Conservation (phyloP, 371 early-diverging fungal species). For the Smittium mucronatum region DNA sequence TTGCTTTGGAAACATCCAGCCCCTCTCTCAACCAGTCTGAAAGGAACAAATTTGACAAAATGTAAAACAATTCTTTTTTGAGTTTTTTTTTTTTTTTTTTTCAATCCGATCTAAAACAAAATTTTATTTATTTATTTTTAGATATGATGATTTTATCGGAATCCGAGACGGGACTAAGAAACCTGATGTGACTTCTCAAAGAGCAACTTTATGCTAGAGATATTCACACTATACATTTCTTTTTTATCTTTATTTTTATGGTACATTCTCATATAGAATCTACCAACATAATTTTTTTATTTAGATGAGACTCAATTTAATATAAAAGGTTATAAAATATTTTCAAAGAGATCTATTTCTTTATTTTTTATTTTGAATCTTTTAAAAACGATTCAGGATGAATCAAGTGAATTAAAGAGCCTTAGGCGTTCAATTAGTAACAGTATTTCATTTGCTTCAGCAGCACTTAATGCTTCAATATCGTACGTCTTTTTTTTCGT, state of each 20-base stretch:
- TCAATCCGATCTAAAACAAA: no score
- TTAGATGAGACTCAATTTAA: no score
- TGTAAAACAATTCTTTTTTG: not conserved
- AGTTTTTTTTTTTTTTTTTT: not conserved
- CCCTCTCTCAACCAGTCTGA: not conserved
- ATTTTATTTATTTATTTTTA: no score
- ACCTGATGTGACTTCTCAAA: not conserved
- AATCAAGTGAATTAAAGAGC: no score
- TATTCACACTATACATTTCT: no score
- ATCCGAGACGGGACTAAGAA: not conserved
- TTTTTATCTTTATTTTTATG: no score
- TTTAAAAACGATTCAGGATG: no score
- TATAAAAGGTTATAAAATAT: no score
- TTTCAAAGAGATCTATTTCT: no score
- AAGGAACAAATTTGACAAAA: not conserved
- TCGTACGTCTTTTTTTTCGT: constrained; percentile 62
- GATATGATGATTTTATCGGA: not conserved
- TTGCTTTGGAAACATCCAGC: not conserved
- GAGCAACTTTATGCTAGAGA: not conserved
- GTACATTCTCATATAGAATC: no score
- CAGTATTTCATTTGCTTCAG: constrained; percentile 42
- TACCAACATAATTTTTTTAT: no score
- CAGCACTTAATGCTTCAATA: constrained; percentile 54
- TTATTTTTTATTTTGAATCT: no score
- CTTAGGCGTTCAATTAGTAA: constrained; percentile 18